These are phyloP conservation scores for Wolfiporia cocos DNA, from an alignment of 1,284 basidiomycete genomes.

Conservation along the genomic window DNA sequence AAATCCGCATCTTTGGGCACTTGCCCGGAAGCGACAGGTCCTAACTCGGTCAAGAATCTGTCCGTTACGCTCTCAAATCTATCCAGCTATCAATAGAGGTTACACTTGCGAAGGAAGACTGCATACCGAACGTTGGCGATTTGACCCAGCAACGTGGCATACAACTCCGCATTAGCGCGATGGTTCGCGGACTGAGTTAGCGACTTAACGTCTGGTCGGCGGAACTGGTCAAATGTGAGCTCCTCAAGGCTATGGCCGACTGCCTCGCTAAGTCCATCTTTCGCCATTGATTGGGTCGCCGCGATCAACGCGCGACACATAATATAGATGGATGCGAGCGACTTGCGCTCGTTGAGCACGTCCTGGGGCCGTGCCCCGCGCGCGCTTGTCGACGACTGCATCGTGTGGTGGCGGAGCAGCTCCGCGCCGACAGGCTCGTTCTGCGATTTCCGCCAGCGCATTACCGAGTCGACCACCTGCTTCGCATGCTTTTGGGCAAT, in stretches of 20 bases:
- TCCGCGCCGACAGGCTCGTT: constrained; percentile 58
- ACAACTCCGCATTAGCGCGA: constrained; percentile 74
- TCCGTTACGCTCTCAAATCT: constrained; percentile 88
- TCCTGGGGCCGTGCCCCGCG: constrained; percentile 43
- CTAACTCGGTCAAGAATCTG: constrained; percentile 75
- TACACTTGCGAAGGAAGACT: not conserved
- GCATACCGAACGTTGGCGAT: constrained; percentile 71
- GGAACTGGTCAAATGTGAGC: constrained; percentile 83
- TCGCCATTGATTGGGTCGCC: constrained; percentile 66
- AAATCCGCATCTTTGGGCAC: constrained; percentile 75
- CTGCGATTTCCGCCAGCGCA: constrained; percentile 82
- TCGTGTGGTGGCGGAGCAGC: constrained; percentile 42
- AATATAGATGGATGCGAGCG: constrained; percentile 79
- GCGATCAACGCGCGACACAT: constrained; percentile 82
- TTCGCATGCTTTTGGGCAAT: constrained; percentile 83
- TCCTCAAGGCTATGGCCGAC: constrained; percentile 79
- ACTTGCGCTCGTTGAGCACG: constrained; percentile 71
- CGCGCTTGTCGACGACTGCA: constrained; percentile 35
- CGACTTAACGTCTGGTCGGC: constrained; percentile 65
- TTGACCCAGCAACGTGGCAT: constrained; percentile 77
- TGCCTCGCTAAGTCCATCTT: constrained; percentile 72
- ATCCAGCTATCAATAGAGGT: not conserved
- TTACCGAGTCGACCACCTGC: constrained; percentile 81
- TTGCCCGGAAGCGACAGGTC: constrained; percentile 66
- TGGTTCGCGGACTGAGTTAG: constrained; percentile 66